Conservation (phyloP, 805 yeast species). For the Dipodascus albidus region DNA sequence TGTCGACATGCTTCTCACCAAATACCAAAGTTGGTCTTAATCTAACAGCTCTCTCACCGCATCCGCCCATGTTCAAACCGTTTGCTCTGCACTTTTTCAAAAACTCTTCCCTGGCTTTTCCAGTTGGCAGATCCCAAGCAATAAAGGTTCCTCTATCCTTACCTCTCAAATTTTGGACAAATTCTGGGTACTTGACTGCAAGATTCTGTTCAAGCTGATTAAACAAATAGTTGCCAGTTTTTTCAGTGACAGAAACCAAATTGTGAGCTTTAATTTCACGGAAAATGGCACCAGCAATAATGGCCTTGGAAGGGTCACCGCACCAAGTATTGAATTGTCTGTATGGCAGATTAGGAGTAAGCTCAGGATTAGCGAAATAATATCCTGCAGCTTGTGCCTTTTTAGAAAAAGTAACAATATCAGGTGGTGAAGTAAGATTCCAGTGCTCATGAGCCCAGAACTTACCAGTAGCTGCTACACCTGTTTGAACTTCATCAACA, state of each 20-base stretch:
- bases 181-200: slow-evolving; percentile 42
- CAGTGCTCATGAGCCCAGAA: slow-evolving; percentile 88
- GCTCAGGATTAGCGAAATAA: slow-evolving; percentile 63
- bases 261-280: slow-evolving; percentile 51
- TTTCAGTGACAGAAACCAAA: slow-evolving; percentile 41
- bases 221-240: slow-evolving; percentile 59
- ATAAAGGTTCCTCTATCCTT: slow-evolving; percentile 65
- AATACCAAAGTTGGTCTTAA: slow-evolving; percentile 71
- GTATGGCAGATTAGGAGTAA: slow-evolving; percentile 67
- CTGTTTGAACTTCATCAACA: slow-evolving; percentile 84
- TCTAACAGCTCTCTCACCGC: slow-evolving; percentile 70
- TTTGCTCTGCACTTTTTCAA: slow-evolving; percentile 43
- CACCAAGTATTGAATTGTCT: slow-evolving; percentile 93
- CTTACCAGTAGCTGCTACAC: slow-evolving; percentile 77
- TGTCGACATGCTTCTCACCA: slow-evolving; percentile 70
- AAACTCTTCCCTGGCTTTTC: slow-evolving; percentile 50
- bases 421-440: slow-evolving; percentile 64
- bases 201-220: slow-evolving; percentile 39
- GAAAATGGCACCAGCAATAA: slow-evolving; percentile 64
- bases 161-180: slow-evolving; percentile 51
- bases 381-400: slow-evolving; percentile 86
- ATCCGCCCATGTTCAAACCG: slow-evolving; percentile 78
- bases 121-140: slow-evolving; percentile 60
- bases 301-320: slow-evolving; percentile 77
- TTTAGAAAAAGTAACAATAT: slow-evolving; percentile 77